Evolutionary conservation across 2,329 filamentous ascomycete species (phyloP).

Genomic region (Rhytidhysteron rufulum): DNA sequence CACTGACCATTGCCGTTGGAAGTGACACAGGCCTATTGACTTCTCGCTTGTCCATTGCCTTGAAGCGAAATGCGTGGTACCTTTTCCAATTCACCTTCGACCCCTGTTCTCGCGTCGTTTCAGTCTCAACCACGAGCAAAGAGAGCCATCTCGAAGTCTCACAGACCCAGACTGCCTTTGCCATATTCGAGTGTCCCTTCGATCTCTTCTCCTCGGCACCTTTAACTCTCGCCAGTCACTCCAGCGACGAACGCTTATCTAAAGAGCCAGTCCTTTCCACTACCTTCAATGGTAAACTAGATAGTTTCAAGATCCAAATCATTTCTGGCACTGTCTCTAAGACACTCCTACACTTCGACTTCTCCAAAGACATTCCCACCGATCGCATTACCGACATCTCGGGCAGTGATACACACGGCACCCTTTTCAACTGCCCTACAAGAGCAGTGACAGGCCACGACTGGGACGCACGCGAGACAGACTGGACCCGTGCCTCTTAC

Average conservation of each 20-base stretch:
- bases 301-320: constrained; percentile 9
- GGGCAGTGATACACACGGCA: constrained; percentile 17
- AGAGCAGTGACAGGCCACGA: constrained; percentile 30
- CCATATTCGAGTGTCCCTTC: no score
- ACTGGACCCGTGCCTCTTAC: constrained; percentile 31
- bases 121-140: no score
- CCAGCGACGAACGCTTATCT: constrained; percentile 1
- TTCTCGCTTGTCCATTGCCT: background rate
- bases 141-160: no score
- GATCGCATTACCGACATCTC: constrained; percentile 25
- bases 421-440: constrained; percentile 31
- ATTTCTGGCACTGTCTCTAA: constrained; percentile 8
- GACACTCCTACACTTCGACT: constrained; percentile 11
- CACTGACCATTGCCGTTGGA: constrained; percentile 2
- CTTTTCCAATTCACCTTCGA: constrained; percentile 4
- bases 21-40: constrained; percentile 1
- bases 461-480: constrained; percentile 27
- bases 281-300: constrained; percentile 16
- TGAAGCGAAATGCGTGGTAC: constrained; percentile 4
- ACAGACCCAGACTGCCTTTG: no score
- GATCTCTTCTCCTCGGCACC: constrained; percentile 2
- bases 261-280: constrained; percentile 2
- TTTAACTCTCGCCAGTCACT: constrained; percentile 5
- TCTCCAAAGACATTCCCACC: constrained; percentile 17
- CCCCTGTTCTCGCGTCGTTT: background rate